A percentile compares a stretch with the other conserved stretches of the same genome.
phyloP scores from a whole-genome alignment of 23 red algal genomes.

The Cyanidiococcus yangmingshanensis region DNA sequence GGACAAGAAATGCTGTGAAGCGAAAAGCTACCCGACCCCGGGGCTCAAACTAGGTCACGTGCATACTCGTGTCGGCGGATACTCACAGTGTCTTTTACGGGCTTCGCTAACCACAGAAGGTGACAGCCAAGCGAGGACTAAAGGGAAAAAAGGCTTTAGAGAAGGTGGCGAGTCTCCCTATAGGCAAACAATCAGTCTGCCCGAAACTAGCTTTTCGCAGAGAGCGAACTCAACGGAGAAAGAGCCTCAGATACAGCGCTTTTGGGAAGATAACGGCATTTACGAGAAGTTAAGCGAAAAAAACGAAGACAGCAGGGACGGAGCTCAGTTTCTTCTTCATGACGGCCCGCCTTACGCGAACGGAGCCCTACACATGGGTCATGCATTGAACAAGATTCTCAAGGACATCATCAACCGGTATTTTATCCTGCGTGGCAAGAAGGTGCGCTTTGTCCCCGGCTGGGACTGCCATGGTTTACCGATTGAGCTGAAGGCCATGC shows the following conservation, averaged over 20 bases:
- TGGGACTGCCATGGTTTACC: slow-evolving; percentile 98
- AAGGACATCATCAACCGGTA: slow-evolving; percentile 95
- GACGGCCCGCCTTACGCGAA: slow-evolving; percentile 98
- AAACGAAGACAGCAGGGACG: slow-evolving; percentile 26
- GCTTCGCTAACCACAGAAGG: neutral
- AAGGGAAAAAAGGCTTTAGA: neutral
- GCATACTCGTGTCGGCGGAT: neutral
- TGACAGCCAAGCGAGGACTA: neutral
- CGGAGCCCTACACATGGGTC: slow-evolving; percentile 82
- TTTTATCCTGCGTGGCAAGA: slow-evolving; percentile 46
- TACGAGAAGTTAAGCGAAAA: slow-evolving; percentile 52
- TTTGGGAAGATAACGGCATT: slow-evolving; percentile 60
- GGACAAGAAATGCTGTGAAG: no score
- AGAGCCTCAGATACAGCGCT: slow-evolving; percentile 75
- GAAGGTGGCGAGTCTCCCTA: slow-evolving; percentile 26
- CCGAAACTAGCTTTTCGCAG: slow-evolving; percentile 76
- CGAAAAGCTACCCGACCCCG: no score
- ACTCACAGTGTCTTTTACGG: neutral
- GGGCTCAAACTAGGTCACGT: neutral
- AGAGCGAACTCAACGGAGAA: slow-evolving; percentile 70
- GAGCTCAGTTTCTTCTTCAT: slow-evolving; percentile 61
- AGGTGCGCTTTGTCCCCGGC: slow-evolving; percentile 72
- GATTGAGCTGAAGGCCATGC: slow-evolving; percentile 89
- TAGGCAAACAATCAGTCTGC: slow-evolving; percentile 71
- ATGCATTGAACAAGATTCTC: slow-evolving; percentile 94